These are phyloP conservation scores for Trichoderma erinaceum DNA, from an alignment of 495 filamentous ascomycete genomes.

Conservation along the genomic window DNA sequence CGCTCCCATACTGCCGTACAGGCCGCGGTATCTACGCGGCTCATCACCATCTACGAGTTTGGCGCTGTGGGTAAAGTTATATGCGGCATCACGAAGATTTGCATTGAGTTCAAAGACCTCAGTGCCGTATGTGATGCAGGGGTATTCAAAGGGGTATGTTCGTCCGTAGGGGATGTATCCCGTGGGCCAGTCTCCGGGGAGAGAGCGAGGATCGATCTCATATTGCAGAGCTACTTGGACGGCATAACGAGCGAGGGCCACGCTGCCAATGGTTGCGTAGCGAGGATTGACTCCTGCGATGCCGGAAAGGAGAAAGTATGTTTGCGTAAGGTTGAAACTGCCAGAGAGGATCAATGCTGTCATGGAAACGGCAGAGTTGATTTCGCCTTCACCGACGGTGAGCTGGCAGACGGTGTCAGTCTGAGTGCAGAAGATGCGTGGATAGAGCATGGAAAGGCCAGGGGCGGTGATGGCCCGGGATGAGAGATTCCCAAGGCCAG, in stretches of 20 bases:
- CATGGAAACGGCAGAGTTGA: constrained; percentile 65
- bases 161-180: constrained; percentile 62
- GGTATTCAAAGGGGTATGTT: constrained; percentile 50
- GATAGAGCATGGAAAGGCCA: constrained; percentile 59
- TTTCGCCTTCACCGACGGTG: constrained; percentile 54
- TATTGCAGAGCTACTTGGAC: constrained; percentile 70
- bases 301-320: constrained; percentile 66
- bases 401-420: constrained; percentile 57
- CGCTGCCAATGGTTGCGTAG: constrained; percentile 52
- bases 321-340: constrained; percentile 58
- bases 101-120: constrained; percentile 72
- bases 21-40: constrained; percentile 52
- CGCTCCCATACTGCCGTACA: constrained; percentile 40
- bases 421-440: constrained; percentile 56
- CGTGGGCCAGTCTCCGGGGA: constrained; percentile 56
- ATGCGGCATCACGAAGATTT: constrained; percentile 51
- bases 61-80: constrained; percentile 48
- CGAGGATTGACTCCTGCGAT: constrained; percentile 70
- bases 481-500: constrained; percentile 44
- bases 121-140: constrained; percentile 61
- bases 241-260: constrained; percentile 61
- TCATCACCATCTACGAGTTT: constrained; percentile 48
- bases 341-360: constrained; percentile 51
- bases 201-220: constrained; percentile 66
- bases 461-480: constrained; percentile 61